A percentile compares a stretch with the other conserved stretches of the same genome.
Conservation (phyloP, 1,284 basidiomycete species). For the Heterobasidion occidentale region DNA sequence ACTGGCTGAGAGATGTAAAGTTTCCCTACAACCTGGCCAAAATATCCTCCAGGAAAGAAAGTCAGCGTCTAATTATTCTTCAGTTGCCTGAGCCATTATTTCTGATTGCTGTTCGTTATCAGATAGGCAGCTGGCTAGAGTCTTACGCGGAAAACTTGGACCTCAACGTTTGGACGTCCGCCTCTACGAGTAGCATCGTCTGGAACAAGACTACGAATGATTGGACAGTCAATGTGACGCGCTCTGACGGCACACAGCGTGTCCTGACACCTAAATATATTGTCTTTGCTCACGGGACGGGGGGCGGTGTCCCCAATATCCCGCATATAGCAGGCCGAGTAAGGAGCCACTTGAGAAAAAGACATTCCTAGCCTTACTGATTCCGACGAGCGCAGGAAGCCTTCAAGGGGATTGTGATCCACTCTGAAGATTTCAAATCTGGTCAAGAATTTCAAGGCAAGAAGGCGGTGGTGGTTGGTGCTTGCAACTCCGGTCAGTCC, state of each 20-base stretch:
- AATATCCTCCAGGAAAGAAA: conserved; percentile 51
- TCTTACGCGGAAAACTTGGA: conserved; percentile 57
- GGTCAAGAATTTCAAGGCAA: conserved; percentile 33
- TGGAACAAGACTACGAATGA: conserved; percentile 36
- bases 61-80: conserved; percentile 17
- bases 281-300: conserved; percentile 56
- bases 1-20: neutral
- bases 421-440: conserved; percentile 31
- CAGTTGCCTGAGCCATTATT: neutral
- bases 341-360: neutral
- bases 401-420: conserved; percentile 35
- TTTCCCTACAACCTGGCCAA: conserved; percentile 57
- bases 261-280: conserved; percentile 48
- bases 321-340: conserved; percentile 39
- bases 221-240: conserved; percentile 49
- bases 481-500: conserved; percentile 35
- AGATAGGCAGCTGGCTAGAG: conserved; percentile 68
- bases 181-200: conserved; percentile 32
- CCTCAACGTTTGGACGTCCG: conserved; percentile 57
- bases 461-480: conserved; percentile 42
- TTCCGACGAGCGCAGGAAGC: conserved; percentile 25
- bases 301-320: conserved; percentile 39
- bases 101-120: neutral
- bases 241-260: conserved; percentile 31
- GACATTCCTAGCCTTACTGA: no score